Conservation (phyloP, 345 rosid species). For the Arabidopsis arenosa region DNA sequence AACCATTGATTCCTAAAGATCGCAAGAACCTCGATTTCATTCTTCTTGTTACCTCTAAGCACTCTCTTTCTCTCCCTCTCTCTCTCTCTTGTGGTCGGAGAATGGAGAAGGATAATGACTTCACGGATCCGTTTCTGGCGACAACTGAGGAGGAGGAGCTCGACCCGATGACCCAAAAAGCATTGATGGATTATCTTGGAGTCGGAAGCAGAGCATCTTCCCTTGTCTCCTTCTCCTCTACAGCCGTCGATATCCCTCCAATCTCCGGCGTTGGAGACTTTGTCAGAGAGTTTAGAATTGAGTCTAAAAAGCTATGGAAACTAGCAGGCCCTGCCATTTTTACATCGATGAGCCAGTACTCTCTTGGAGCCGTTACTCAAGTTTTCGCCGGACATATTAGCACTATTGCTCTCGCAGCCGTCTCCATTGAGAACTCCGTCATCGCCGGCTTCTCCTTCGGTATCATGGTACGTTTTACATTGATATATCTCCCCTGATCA, state of each 20-base stretch:
- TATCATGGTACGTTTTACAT: conserved; percentile 52
- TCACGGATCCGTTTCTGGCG: conserved; percentile 49
- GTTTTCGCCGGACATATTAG: conserved; percentile 74
- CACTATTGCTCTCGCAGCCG: conserved; percentile 65
- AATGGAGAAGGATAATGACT: conserved; percentile 49
- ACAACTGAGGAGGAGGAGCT: conserved; percentile 43
- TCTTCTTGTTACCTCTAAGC: not conserved
- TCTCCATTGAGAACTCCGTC: conserved; percentile 66
- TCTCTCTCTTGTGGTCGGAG: not conserved
- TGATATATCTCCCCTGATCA: not conserved
- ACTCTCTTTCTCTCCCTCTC: not conserved
- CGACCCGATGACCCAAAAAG: conserved; percentile 40
- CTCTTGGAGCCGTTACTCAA: conserved; percentile 63
- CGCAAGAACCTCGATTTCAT: conserved; percentile 1
- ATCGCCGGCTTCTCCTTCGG: conserved; percentile 74
- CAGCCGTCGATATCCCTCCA: conserved; percentile 65
- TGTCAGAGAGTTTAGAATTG: conserved; percentile 55
- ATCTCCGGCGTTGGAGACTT: conserved; percentile 57
- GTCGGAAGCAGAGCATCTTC: conserved; percentile 41
- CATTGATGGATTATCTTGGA: conserved; percentile 21
- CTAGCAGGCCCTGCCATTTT: conserved; percentile 71
- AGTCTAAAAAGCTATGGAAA: conserved; percentile 64
- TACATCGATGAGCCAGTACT: conserved; percentile 54
- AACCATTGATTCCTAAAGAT: not conserved
- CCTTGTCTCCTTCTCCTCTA: conserved; percentile 52